These are phyloP conservation scores for Moringa oleifera DNA, from an alignment of 345 rosid genomes.

Conservation along the genomic window DNA sequence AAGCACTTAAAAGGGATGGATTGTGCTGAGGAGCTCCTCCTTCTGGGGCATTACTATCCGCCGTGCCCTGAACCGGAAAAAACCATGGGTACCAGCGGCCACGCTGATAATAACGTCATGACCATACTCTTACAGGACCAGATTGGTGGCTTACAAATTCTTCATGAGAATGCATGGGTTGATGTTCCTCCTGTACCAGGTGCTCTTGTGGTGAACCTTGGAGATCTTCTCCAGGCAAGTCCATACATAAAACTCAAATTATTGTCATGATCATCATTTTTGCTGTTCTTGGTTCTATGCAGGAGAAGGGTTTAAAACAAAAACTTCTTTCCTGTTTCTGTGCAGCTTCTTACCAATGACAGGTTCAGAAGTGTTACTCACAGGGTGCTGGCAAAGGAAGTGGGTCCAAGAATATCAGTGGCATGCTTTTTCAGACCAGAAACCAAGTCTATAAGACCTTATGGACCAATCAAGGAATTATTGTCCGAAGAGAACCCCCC, in stretches of 20 bases:
- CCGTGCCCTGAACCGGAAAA: constrained; percentile 35
- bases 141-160: constrained; percentile 36
- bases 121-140: constrained; percentile 31
- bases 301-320: no score
- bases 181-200: constrained; percentile 24
- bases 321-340: no score
- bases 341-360: constrained; percentile 28
- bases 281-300: no score
- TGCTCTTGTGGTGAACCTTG: constrained; percentile 29
- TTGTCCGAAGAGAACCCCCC: constrained; percentile 31
- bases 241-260: no score
- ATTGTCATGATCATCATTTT: no score
- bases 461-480: constrained; percentile 32
- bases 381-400: constrained; percentile 17
- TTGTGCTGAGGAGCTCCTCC: constrained; percentile 15
- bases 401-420: constrained; percentile 27
- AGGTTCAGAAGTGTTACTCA: constrained; percentile 25
- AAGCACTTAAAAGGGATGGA: constrained; percentile 19
- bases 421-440: constrained; percentile 20
- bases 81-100: constrained; percentile 24
- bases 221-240: constrained; percentile 32
- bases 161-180: constrained; percentile 28
- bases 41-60: constrained; percentile 29
- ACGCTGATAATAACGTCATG: constrained; percentile 27
- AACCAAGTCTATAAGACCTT: not conserved